A percentile compares a stretch with the other conserved stretches of the same genome.
phyloP scores from a whole-genome alignment of 345 rosid genomes.

The Ceriops tagal region DNA sequence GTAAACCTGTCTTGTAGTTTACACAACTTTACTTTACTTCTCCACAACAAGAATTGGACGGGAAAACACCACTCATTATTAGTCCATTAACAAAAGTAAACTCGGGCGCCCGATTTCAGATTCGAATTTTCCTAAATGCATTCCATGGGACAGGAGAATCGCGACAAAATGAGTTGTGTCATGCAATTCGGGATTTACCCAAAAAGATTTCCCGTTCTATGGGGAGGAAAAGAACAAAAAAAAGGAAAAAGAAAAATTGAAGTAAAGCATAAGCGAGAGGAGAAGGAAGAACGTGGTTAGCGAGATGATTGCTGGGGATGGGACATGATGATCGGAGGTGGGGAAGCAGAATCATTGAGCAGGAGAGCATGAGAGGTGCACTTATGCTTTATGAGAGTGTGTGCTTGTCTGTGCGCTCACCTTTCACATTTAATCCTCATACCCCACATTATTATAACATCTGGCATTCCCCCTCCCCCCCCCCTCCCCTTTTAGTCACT shows the following conservation, averaged over 20 bases:
- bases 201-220: too few species aligned
- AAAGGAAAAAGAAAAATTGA: slow-evolving; percentile 6
- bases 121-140: too few species aligned
- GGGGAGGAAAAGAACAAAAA: too few species aligned
- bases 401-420: slow-evolving; percentile 10
- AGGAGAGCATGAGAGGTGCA: slow-evolving; percentile 46
- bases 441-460: slow-evolving; percentile 27
- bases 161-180: too few species aligned
- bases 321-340: slow-evolving; percentile 33
- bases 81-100: too few species aligned
- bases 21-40: too few species aligned
- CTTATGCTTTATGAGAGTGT: slow-evolving; percentile 54
- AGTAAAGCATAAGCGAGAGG: slow-evolving; percentile 11
- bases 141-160: too few species aligned
- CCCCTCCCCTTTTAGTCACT: neutral
- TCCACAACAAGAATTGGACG: too few species aligned
- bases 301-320: slow-evolving; percentile 35
- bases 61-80: too few species aligned
- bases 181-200: too few species aligned
- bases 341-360: slow-evolving; percentile 75
- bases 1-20: too few species aligned
- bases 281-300: slow-evolving; percentile 10
- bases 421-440: slow-evolving; percentile 6
- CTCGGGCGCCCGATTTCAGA: too few species aligned
- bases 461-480: neutral